Evolutionary conservation across 2,329 filamentous ascomycete species (phyloP).

Genomic region (Chrysoporthe puriensis): DNA sequence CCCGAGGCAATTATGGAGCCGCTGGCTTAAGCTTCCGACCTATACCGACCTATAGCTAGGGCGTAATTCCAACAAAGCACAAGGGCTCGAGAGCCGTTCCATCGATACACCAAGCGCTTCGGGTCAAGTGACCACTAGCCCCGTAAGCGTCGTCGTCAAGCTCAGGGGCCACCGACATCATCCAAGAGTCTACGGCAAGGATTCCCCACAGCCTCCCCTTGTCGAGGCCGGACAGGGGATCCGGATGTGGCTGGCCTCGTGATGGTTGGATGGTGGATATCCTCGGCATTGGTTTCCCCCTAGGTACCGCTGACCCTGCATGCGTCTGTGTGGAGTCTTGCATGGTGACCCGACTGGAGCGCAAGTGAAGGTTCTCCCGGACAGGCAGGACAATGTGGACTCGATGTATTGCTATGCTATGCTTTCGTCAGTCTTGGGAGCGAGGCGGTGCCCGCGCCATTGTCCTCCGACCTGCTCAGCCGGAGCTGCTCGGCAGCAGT

Average conservation of each 20-base stretch:
- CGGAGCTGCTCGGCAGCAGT: too few species aligned
- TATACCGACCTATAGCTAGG: not conserved
- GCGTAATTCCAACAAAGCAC: not conserved
- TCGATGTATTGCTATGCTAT: not conserved
- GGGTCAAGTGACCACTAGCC: not conserved
- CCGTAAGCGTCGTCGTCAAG: not conserved
- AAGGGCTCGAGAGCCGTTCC: not conserved
- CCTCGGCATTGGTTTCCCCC: constrained; percentile 15
- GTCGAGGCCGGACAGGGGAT: not conserved
- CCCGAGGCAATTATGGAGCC: constrained; percentile 2
- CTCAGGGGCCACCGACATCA: too few species aligned
- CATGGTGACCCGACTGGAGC: constrained; percentile 13
- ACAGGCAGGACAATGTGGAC: not conserved
- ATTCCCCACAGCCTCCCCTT: constrained; percentile 12
- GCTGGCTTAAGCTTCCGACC: not conserved
- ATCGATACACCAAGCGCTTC: not conserved
- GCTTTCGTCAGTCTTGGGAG: not conserved
- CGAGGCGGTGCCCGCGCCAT: not conserved
- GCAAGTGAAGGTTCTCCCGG: not conserved
- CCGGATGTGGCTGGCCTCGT: not conserved
- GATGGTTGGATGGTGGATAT: constrained; percentile 9
- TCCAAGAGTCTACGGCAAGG: not conserved
- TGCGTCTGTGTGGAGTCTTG: too few species aligned
- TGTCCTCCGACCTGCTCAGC: too few species aligned
- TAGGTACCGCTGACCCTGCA: not conserved